Percentiles rank a stretch among this genome's conserved stretches.
phyloP scores from a whole-genome alignment of 2,329 filamentous ascomycete species.

The Claviceps paspali region DNA sequence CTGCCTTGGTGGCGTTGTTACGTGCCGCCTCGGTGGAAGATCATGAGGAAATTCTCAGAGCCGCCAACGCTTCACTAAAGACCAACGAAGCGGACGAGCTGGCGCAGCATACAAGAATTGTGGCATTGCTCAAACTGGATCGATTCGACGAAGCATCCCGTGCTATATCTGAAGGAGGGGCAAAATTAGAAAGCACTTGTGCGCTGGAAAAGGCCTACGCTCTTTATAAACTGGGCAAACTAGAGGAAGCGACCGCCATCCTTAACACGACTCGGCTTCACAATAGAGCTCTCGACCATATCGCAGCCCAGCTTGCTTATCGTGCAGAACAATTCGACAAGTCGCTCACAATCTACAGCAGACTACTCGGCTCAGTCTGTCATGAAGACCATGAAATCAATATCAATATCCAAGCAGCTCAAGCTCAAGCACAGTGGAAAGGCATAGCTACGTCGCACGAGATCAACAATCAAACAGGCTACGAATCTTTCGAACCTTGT shows the following conservation, averaged over 20 bases:
- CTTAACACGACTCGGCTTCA: constrained; percentile 19
- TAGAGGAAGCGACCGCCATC: constrained; percentile 44
- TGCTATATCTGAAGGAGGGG: constrained; percentile 48
- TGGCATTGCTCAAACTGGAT: constrained; percentile 69
- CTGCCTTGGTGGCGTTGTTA: constrained; percentile 38
- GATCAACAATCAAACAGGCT: constrained; percentile 37
- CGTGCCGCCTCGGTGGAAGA: constrained; percentile 45
- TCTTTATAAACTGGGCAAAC: constrained; percentile 64
- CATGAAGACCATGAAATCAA: constrained; percentile 57
- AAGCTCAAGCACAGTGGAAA: constrained; percentile 59
- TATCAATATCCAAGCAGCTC: constrained; percentile 60
- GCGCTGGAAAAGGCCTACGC: constrained; percentile 62
- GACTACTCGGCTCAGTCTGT: constrained; percentile 31
- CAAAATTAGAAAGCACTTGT: constrained; percentile 44
- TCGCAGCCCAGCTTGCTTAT: constrained; percentile 56
- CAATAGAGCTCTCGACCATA: constrained; percentile 29
- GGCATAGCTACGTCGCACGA: constrained; percentile 29
- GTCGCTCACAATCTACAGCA: constrained; percentile 47
- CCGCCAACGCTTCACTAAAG: constrained; percentile 45
- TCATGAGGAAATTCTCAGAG: constrained; percentile 57
- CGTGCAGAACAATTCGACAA: constrained; percentile 58
- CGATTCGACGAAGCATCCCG: constrained; percentile 65
- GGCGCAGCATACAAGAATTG: constrained; percentile 53
- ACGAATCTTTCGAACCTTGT: constrained; percentile 66
- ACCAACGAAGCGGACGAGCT: constrained; percentile 41